Evolutionary conservation across 768 basidiomycete species (phyloP).

Genomic region (Boletus reticulatus): DNA sequence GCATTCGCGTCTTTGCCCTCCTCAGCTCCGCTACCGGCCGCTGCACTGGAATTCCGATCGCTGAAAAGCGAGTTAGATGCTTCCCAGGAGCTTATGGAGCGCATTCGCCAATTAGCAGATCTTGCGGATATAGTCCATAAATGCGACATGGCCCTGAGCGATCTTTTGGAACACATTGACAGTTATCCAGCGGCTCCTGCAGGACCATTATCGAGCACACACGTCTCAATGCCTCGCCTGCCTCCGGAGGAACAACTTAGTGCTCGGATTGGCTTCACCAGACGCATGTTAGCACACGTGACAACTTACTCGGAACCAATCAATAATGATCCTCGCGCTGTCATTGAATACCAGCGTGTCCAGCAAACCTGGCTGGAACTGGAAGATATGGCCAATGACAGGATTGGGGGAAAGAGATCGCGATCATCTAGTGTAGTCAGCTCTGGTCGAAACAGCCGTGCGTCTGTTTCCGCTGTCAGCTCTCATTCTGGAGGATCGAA

Average conservation of each 20-base stretch:
- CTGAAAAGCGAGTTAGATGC: slow-evolving; percentile 57
- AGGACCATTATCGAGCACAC: slow-evolving; percentile 50
- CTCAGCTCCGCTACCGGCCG: slow-evolving; percentile 36
- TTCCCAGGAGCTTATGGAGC: slow-evolving; percentile 47
- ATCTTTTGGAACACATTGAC: slow-evolving; percentile 83
- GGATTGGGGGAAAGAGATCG: slow-evolving; percentile 57
- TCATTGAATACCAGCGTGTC: slow-evolving; percentile 60
- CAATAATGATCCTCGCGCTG: slow-evolving; percentile 57
- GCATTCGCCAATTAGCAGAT: slow-evolving; percentile 53
- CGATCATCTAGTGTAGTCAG: slow-evolving; percentile 64
- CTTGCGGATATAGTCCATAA: slow-evolving; percentile 46
- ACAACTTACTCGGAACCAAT: slow-evolving; percentile 40
- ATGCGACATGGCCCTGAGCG: slow-evolving; percentile 79
- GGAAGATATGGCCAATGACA: slow-evolving; percentile 76
- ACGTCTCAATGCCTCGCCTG: slow-evolving; percentile 37
- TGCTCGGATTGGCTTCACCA: slow-evolving; percentile 64
- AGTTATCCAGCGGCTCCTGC: slow-evolving; percentile 68
- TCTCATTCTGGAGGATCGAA: slow-evolving; percentile 20
- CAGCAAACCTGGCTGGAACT: slow-evolving; percentile 80
- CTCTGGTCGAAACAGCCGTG: slow-evolving; percentile 58
- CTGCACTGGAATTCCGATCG: slow-evolving; percentile 61
- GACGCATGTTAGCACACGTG: slow-evolving; percentile 47
- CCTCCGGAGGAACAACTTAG: slow-evolving; percentile 67
- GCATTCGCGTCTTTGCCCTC: slow-evolving; percentile 49
- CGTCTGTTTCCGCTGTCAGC: slow-evolving; percentile 45